Conservation (phyloP, 2,329 filamentous ascomycete genomes). For the Neofusicoccum sp. region DNA sequence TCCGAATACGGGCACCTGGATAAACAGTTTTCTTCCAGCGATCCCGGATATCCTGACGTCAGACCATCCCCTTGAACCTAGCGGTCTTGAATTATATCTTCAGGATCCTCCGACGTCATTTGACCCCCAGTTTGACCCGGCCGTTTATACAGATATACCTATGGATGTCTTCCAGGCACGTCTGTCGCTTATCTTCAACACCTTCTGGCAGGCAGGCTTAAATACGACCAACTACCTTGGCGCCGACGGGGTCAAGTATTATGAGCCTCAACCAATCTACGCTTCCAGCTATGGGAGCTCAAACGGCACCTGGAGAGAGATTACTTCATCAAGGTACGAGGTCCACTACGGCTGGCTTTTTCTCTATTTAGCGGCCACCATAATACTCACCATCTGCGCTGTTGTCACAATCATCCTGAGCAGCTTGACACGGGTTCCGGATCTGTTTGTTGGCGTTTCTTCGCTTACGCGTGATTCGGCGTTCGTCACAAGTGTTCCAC, state of each 20-base stretch:
- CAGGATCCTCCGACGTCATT: neutral
- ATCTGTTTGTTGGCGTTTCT: conserved; percentile 21
- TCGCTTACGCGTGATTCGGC: conserved; percentile 20
- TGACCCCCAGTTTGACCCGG: too few species aligned
- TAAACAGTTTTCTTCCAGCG: neutral
- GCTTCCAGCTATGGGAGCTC: neutral
- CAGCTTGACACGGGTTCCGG: conserved; percentile 3
- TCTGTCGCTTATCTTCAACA: conserved; percentile 21
- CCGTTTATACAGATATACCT: neutral
- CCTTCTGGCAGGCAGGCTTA: conserved; percentile 7
- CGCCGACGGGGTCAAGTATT: neutral
- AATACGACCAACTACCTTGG: conserved; percentile 11
- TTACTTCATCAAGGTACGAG: neutral
- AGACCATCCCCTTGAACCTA: neutral
- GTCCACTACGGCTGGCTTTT: neutral
- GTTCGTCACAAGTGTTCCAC: conserved; percentile 16
- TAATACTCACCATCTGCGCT: conserved; percentile 15
- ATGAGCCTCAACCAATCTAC: neutral
- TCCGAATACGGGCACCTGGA: neutral
- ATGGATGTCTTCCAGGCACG: conserved; percentile 8
- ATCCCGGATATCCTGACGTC: neutral
- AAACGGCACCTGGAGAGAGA: neutral
- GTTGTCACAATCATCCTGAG: conserved; percentile 16
- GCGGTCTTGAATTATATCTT: neutral
- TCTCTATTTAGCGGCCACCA: conserved; percentile 5